Base-by-base conservation (phyloP, 345 rosid genomes). In the Gossypium australe region DNA sequence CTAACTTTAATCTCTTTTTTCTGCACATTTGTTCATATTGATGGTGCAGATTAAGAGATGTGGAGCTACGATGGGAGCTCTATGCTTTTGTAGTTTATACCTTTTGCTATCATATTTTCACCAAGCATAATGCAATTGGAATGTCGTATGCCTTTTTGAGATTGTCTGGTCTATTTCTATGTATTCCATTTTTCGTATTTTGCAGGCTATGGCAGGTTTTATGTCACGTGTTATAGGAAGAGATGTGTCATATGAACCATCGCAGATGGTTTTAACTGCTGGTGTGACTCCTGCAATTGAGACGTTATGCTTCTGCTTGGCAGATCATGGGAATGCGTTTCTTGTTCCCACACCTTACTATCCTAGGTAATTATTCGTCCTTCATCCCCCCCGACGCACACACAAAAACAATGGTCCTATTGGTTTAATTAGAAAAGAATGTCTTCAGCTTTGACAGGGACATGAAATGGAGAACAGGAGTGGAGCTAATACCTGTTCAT, bases 261-360 rank as follows among this genome's bases (percentile, higher is more conserved):
- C 90, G 1, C 89, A 87, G 43, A 82, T 89, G 43, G 86, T 90
- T 2, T 81, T 92, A 75, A 94, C 94, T 13, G 87, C 95, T 2
- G 97, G 98, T 77, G 97, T 89, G 47, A 89, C 95, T 79, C 90
- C 96, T 53, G 98, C 98, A 3, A 48, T 92, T n/a, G 98, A 92
- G 85, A 91, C 89, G 44, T 78, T 94, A 25, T 81, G 89, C 84
- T 94, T 91, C 75, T 92, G 95, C 85, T 85, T 92, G 85, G 98
- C 97, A 17, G 98, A 91, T 85, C 92, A 84, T 25, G 98, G 98
- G 73, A 89, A 89, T 70, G 95, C 94, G 79, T 83, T 94, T 79
- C 95, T 89, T 7, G 81, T 92, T 79, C 98, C 97, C 11, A 78
- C 94, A 0, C 97, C 97, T 4, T 94, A 91, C 81, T 94, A 94